Evolutionary conservation across 108 stramenopile species (phyloP).

Genomic region (Skeletonema grethae): DNA sequence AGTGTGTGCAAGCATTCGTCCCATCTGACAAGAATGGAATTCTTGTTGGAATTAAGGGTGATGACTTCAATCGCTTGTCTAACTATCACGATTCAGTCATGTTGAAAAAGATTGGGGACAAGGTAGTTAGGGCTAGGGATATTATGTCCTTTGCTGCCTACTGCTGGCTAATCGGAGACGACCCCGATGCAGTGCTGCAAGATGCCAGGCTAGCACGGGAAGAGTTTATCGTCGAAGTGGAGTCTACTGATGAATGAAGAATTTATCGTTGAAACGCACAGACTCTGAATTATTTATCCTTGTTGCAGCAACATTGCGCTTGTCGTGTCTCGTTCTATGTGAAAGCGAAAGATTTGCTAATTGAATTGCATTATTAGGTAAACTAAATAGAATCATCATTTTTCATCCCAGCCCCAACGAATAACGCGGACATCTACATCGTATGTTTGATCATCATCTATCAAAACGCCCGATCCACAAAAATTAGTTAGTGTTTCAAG

Average conservation of each 20-base stretch:
- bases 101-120: constrained; percentile 47
- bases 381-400: background rate
- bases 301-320: background rate
- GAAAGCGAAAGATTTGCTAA: background rate
- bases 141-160: constrained; percentile 53
- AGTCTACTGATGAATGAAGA: background rate
- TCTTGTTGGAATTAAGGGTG: constrained; percentile 36
- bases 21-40: constrained; percentile 55
- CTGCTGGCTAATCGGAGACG: constrained; percentile 54
- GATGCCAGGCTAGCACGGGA: constrained; percentile 50
- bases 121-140: constrained; percentile 44
- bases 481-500: constrained; percentile 47
- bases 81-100: constrained; percentile 44
- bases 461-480: constrained; percentile 67
- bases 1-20: constrained; percentile 46
- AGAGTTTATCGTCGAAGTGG: constrained; percentile 51
- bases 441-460: constrained; percentile 82
- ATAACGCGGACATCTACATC: constrained; percentile 64
- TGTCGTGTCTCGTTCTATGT: background rate
- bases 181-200: constrained; percentile 44
- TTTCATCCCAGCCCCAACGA: constrained; percentile 57
- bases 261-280: background rate
- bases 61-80: constrained; percentile 51
- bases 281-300: background rate
- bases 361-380: background rate